Base-by-base conservation (phyloP, 192 early-diverging fungal genomes). In the Podila verticillata region DNA sequence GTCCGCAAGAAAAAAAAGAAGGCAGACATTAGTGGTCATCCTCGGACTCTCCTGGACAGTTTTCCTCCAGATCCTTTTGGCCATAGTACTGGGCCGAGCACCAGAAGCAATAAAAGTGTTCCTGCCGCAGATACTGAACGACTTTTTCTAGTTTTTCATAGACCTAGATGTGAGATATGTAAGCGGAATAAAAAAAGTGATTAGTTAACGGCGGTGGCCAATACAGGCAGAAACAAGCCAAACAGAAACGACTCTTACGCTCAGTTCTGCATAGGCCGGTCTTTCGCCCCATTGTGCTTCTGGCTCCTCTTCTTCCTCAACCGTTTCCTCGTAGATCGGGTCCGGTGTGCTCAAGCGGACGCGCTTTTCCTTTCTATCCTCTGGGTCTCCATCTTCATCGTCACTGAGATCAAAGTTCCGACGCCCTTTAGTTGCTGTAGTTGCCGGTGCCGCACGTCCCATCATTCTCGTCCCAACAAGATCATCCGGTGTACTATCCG, bases 61-160 rank as follows among this genome's bases (percentile, higher is more conserved):
- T 73, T 19, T 74, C 59, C 12, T 59, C 57, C 26, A 93, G 51
- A 75, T 92, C 91, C 26, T 89, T 83, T 65, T 56, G 60, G 26
- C 86, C 72, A 36, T 77, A 61, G 47, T 88, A 93, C 39, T 80
- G 74, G 12, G 75, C 84, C 30, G 87, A 84, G 71, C 92, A 93
- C 91, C 91, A 93, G 32, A 92, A 81, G 68, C 92, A 93, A 65
- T 93, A 93, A 36, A 44, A 59, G 71, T 92, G 85, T 7, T 83
- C 64, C 12, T 36, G 47, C 13, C 91, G 87, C 28, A 93, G 74
- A 61, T 93, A 89, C 2, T 57, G 8, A 1, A 78, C 82, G 0
- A 92, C 72, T n/a, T 67, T 48, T 4, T 70, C 63, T 5, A 93
- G 75, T 61, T 92, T 85, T 57, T 87, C 83, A 9, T 60, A 51